Base-by-base conservation (phyloP, 75 land plant species). In the Chamaecyparis obtusa region DNA sequence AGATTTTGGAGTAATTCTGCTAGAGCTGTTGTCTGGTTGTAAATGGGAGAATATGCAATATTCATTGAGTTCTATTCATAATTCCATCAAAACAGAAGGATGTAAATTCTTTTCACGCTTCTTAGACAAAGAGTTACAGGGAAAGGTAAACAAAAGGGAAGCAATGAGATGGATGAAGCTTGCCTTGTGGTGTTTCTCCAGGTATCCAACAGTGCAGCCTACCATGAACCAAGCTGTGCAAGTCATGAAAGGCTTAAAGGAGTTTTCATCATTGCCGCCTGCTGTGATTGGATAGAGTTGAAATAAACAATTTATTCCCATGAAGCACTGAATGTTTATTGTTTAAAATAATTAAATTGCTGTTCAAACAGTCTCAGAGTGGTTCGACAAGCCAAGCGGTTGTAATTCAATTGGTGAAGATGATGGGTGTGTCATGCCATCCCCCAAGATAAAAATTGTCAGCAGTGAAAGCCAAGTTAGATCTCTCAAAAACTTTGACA, bases 141-240 rank as follows among this genome's bases (percentile, higher is more conserved):
- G 76, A 33, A 13, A 74, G 76, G 36, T 74, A 36, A 14, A 33
- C 10, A 32, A 32, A 33, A 36, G n/a, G 37, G 76, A 74, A 36
- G 76, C 76, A 33, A 74, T 32, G 76, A 74, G 76, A 74, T 74
- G 76, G 76, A 36, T 74, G 36, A 74, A 13, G 37, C 76, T 74
- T 74, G 76, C 76, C 36, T 32, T 32, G 76, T 24, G 76, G 36
- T 74, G 76, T 74, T 74, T 74, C n/a, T 33, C 36, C 36, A 74
- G 76, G 76, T 74, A 33, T 33, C 76, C 76, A 10, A 11, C n/a
- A 13, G 76, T 32, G 13, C 32, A 74, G 11, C 36, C 76, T 11
- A 24, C 13, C 76, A 74, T 74, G 76, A 74, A 74, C 36, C 32
- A 74, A 33, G 76, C 36, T 2, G 36, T 74, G n/a, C 76, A 33